These are phyloP conservation scores for Flaveria ramosissima DNA, from an alignment of 129 eudicot genomes.

Conservation along the genomic window DNA sequence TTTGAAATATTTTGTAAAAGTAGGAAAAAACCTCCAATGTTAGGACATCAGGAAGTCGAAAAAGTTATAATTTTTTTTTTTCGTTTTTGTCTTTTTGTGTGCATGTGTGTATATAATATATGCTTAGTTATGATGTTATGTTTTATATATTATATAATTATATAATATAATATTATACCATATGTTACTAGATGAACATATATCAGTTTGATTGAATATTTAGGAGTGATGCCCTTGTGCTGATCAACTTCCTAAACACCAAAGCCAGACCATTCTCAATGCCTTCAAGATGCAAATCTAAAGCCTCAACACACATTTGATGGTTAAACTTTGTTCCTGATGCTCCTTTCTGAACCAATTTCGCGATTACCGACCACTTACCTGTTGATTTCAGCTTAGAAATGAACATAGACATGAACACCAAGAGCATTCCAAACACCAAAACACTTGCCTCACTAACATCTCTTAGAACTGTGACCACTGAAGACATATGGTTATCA, in stretches of 20 bases:
- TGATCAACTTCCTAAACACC: constrained; percentile 50
- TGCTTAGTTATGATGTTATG: not conserved
- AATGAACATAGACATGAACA: constrained; percentile 38
- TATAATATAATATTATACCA: not conserved
- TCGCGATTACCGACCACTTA: constrained; percentile 44
- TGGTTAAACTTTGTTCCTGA: constrained; percentile 4
- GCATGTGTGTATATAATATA: not conserved
- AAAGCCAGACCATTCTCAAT: constrained; percentile 44
- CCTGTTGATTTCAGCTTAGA: constrained; percentile 2
- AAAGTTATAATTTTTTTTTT: not conserved
- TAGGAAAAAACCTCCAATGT: not conserved
- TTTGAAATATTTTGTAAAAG: not conserved
- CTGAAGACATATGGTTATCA: constrained; percentile 23
- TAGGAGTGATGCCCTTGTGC: constrained; percentile 52
- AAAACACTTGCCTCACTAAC: constrained; percentile 25
- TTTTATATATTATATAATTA: not conserved
- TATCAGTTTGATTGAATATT: constrained; percentile 45
- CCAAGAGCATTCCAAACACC: constrained; percentile 31
- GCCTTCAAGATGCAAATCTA: constrained; percentile 33
- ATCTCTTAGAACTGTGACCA: constrained; percentile 31
- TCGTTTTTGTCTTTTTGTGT: not conserved
- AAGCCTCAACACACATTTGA: constrained; percentile 16
- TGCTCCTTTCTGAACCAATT: constrained; percentile 36
- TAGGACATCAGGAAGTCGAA: not conserved
- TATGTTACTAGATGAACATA: not conserved